phyloP scores from a whole-genome alignment of 169 alveolate genomes.

The Eimeria praecox region DNA sequence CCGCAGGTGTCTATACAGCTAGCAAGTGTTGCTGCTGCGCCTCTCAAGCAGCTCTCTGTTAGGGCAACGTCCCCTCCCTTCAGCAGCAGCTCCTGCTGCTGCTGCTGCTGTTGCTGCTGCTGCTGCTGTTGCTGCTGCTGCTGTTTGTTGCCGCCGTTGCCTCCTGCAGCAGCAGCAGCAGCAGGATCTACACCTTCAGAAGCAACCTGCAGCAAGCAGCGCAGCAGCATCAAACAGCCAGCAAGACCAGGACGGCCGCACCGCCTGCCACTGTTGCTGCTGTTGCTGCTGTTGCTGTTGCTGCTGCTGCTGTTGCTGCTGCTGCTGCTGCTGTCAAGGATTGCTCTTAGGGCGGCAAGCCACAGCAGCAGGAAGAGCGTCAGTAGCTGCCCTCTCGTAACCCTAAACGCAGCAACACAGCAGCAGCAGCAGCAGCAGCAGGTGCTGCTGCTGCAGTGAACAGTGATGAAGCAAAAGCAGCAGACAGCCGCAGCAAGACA shows the following conservation, averaged over 20 bases:
- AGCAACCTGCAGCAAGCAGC: conserved; percentile 45
- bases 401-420: neutral
- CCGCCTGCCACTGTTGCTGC: neutral
- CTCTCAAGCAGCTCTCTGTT: conserved; percentile 1
- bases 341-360: conserved; percentile 5
- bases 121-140: neutral
- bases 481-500: neutral
- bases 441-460: neutral
- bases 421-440: conserved; percentile 11
- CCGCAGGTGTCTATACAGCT: conserved; percentile 22
- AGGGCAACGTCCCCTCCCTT: neutral
- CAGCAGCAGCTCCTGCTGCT: conserved; percentile 10
- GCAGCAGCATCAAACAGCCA: conserved; percentile 24
- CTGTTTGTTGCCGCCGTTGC: neutral
- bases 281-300: neutral
- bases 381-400: conserved; percentile 11
- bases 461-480: neutral
- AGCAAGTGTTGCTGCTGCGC: conserved; percentile 1
- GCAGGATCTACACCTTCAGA: conserved; percentile 23
- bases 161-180: neutral
- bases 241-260: neutral
- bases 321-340: conserved; percentile 39
- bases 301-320: conserved; percentile 13
- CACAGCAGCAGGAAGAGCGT: conserved; percentile 19
- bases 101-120: conserved; percentile 21